phyloP scores from a whole-genome alignment of 305 asterid species.

The Petunia hybrid region DNA sequence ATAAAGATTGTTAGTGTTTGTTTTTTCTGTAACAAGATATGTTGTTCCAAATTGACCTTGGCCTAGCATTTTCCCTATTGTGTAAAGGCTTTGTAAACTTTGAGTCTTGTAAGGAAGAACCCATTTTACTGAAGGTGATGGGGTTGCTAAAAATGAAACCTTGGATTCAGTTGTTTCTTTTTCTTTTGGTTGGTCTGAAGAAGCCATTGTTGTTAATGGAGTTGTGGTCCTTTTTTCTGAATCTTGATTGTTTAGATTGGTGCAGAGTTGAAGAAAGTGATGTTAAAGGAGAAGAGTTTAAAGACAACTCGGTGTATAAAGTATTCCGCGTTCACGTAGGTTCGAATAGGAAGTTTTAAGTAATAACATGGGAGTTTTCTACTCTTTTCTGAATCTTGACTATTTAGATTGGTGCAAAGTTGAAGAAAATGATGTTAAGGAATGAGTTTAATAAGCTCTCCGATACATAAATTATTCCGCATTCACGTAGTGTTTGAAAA shows the following conservation, averaged over 20 bases:
- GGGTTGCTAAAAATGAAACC: slow-evolving; percentile 15
- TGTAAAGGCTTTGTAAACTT: slow-evolving; percentile 61
- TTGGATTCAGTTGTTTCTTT: neutral
- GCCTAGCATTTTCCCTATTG: slow-evolving; percentile 79
- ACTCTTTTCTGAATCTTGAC: too few species aligned
- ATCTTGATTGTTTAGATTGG: neutral
- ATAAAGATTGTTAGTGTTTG: slow-evolving; percentile 53
- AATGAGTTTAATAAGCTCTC: too few species aligned
- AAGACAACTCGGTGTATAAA: too few species aligned
- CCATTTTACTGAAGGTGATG: slow-evolving; percentile 52
- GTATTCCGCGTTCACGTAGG: too few species aligned
- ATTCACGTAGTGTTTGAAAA: neutral
- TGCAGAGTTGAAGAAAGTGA: too few species aligned
- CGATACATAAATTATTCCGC: too few species aligned
- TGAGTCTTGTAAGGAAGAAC: slow-evolving; percentile 82
- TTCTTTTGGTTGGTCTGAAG: slow-evolving; percentile 1
- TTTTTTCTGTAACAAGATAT: slow-evolving; percentile 74
- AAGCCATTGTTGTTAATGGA: slow-evolving; percentile 23
- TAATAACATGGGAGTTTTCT: too few species aligned
- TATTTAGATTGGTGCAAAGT: too few species aligned
- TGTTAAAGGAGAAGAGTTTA: too few species aligned
- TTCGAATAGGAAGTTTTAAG: too few species aligned
- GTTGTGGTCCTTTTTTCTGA: slow-evolving; percentile 27
- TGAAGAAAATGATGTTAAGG: too few species aligned
- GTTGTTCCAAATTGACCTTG: slow-evolving; percentile 96